A percentile compares a stretch with the other conserved stretches of the same genome.
These are phyloP conservation scores for Spirogloea muscicola DNA, from an alignment of 139 green algal species.

Conservation along the genomic window DNA sequence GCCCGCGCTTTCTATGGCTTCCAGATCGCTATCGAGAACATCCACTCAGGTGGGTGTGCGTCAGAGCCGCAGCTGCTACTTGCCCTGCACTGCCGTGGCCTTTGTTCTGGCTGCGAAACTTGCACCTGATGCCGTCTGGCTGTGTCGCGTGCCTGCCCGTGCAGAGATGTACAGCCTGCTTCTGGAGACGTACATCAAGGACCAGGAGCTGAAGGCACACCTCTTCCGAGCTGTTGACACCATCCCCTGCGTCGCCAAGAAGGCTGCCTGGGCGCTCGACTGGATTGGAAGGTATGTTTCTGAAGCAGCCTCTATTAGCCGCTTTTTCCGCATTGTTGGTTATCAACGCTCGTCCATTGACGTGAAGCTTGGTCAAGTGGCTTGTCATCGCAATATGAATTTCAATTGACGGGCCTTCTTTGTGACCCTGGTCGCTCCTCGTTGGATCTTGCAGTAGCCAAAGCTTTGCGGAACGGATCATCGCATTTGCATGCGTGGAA, in stretches of 20 bases:
- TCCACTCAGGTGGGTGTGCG: constrained; percentile 72
- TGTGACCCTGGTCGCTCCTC: no score
- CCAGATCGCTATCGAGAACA: constrained; percentile 99
- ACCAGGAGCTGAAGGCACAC: constrained; percentile 59
- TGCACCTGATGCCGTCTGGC: background rate
- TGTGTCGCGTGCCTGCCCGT: background rate
- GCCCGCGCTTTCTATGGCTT: constrained; percentile 97
- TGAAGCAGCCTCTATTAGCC: background rate
- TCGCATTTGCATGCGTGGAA: constrained; percentile 93
- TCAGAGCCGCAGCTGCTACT: background rate
- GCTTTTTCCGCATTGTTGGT: background rate
- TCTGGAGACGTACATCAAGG: constrained; percentile 95
- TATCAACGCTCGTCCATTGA: background rate
- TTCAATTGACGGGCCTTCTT: background rate
- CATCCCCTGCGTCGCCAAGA: constrained; percentile 80
- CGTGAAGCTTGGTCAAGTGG: no score
- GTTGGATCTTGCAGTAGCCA: constrained; percentile 35
- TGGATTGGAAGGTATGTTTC: constrained; percentile 71
- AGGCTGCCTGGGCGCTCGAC: constrained; percentile 93
- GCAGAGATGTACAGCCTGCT: constrained; percentile 97
- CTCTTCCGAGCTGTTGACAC: constrained; percentile 94
- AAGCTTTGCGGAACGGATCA: constrained; percentile 77
- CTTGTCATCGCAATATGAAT: background rate
- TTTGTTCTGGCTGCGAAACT: no score
- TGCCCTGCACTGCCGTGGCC: background rate